Evolutionary conservation across 768 basidiomycete species (phyloP).

Genomic region (Phylloporus scabripes): DNA sequence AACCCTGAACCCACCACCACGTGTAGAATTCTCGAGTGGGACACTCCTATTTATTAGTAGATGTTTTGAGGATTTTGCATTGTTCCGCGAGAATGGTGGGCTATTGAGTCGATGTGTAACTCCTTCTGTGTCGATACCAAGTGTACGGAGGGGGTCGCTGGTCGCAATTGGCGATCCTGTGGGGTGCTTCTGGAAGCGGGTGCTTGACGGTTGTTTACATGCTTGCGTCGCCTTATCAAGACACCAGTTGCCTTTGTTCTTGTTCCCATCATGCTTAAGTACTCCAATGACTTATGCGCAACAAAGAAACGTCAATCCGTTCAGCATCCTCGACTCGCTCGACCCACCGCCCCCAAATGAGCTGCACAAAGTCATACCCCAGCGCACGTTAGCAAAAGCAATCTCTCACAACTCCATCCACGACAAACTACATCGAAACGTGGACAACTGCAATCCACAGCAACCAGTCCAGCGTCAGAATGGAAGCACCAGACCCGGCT

Average conservation of each 20-base stretch:
- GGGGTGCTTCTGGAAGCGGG: background rate
- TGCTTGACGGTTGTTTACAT: constrained; percentile 20
- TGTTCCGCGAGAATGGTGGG: background rate
- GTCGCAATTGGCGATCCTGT: background rate
- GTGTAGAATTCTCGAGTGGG: background rate
- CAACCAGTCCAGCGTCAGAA: constrained; percentile 1
- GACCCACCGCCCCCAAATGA: background rate
- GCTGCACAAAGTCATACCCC: background rate
- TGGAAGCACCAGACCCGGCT: background rate
- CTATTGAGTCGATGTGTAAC: background rate
- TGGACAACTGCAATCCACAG: background rate
- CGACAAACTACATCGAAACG: background rate
- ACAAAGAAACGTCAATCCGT: constrained; percentile 2
- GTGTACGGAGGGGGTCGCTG: background rate
- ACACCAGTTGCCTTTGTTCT: background rate
- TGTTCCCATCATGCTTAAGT: constrained; percentile 1
- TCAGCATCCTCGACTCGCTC: constrained; percentile 1
- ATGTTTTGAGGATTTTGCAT: background rate
- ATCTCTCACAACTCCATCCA: background rate
- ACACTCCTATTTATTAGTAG: no score
- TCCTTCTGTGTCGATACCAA: background rate
- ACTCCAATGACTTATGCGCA: constrained; percentile 1
- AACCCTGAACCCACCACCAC: constrained; percentile 7
- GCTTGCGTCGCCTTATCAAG: background rate
- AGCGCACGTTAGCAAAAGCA: background rate